Evolutionary conservation across 2,329 filamentous ascomycete genomes (phyloP).

Genomic region (Fusarium torulosum): DNA sequence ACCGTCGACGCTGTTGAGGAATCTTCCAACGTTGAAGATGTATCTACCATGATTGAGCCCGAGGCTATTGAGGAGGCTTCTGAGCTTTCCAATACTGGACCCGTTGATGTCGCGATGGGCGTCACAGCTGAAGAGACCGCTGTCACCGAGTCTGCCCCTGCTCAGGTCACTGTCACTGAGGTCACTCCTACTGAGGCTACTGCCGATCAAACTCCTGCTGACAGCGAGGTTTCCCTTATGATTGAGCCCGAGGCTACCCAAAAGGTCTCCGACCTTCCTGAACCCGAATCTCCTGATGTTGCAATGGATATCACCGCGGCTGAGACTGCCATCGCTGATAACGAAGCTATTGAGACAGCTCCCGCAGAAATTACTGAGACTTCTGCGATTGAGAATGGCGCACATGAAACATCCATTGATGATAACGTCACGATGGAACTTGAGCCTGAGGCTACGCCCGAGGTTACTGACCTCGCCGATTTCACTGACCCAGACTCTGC

Average conservation of each 20-base stretch:
- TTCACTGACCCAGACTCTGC: not conserved
- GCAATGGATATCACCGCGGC: not conserved
- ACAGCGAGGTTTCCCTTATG: not conserved
- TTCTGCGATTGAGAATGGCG: not conserved
- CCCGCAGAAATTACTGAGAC: not conserved
- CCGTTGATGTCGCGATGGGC: not conserved
- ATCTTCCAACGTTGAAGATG: not conserved
- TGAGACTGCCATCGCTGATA: not conserved
- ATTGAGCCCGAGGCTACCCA: not conserved
- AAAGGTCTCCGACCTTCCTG: not conserved
- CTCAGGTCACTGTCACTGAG: not conserved
- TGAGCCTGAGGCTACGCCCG: not conserved
- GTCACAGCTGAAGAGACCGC: not conserved
- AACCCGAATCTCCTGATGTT: not conserved
- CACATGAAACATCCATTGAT: not conserved
- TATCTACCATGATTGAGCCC: not conserved
- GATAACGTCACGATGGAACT: not conserved
- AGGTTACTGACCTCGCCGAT: not conserved
- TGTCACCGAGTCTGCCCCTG: not conserved
- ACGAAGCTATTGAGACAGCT: not conserved
- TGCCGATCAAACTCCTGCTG: not conserved
- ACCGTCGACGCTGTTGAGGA: not conserved
- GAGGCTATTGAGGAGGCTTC: not conserved
- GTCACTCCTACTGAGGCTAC: not conserved
- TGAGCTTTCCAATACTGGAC: not conserved